Base-by-base conservation (phyloP, 202 grass and related monocot species). In the Carex arenaria region DNA sequence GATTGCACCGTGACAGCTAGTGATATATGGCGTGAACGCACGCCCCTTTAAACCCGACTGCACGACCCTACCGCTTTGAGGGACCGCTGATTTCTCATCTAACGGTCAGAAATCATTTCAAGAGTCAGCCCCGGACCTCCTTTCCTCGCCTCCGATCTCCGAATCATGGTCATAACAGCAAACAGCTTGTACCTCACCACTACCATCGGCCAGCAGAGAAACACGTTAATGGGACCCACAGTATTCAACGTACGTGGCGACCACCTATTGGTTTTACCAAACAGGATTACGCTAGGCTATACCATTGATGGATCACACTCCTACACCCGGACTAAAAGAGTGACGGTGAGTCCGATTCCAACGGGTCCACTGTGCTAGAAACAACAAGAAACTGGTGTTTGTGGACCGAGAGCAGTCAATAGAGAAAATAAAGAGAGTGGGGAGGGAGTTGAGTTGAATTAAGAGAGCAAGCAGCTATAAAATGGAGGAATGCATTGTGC, bases 361-460 rank as follows among this genome's bases (percentile, higher is more conserved):
- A 6, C 17, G 56, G 17, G 31, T 17, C 28, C 79, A 17, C 6
- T 3, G 2, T 54, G 63, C 34, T 23, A 69, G 43, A 4, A 32
- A 13, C 12, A 11, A 5, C 13, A 51, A 9, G 30, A 32, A 66
- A 2, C 18, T 31, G 47, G 26, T 7, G 63, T 64, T 18, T 61
- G 10, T 19, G 62, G 54, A 43, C 63, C 80, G 42, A 32, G 80
- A 4, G 5, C 49, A 82, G 63, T 31, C 45, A 38, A 68, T 82
- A 17, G 4, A 19, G 18, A 14, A 53, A 51, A 67, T 2, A 26
- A 22, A 80, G 57, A 34, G 80, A 82, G 63, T 67, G 36, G 42
- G 14, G 47, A 68, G 49, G 61, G 49, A 82, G 80, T 52, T 52
- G 61, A 67, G 79, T 53, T 82, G 63, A 69, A 56, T 52, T 11